Base-by-base conservation (phyloP, 768 basidiomycete genomes). In the Fomitopsis pulvina region DNA sequence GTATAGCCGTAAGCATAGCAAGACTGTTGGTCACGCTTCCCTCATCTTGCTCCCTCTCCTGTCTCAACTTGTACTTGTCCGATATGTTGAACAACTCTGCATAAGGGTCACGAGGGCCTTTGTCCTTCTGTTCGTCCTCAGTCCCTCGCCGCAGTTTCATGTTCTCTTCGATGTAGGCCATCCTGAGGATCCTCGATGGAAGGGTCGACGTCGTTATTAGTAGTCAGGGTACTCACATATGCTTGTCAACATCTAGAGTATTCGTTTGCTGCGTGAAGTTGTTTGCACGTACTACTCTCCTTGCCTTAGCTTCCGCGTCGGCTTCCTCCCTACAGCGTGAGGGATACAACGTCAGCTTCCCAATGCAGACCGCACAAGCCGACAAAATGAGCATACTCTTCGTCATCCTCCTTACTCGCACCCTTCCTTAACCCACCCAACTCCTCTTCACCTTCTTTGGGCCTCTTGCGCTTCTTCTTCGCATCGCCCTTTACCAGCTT, bases 261-360 rank as follows among this genome's bases (percentile, higher is more conserved):
- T 96, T 95, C 3, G 95, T 99, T 68, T 97, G 95, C 55, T 94
- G 91, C 0, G 96, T 99, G 63, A 99, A 98, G 69, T 96, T 96
- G 68, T 90, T 95, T 20, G 81, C 72, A 34, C 92, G 74, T 2
- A 94, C 85, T 4, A 84, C 79, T 45, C 82, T 74, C 51, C 89
- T 74, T 9, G 87, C 83, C 50, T 79, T 84, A 2, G 85, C 80
- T 47, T 83, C 81, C 26, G 81, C 78, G 40, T 83, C 83, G 37
- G 79, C 79, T 52, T 78, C 73, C 32, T 86, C 82, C 0, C 80
- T 84, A 51, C 9, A 27, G 14, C 20, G n/a, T n/a, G 14, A 39
- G 40, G 10, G 27, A 34, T n/a, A 2, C 18, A 30, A 11, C 18
- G 25, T 20, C 18, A 22, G 16, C n/a, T n/a, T 7, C 26, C 3